Evolutionary conservation across 2,329 filamentous ascomycete species (phyloP).

Genomic region (Penicillium expansum): DNA sequence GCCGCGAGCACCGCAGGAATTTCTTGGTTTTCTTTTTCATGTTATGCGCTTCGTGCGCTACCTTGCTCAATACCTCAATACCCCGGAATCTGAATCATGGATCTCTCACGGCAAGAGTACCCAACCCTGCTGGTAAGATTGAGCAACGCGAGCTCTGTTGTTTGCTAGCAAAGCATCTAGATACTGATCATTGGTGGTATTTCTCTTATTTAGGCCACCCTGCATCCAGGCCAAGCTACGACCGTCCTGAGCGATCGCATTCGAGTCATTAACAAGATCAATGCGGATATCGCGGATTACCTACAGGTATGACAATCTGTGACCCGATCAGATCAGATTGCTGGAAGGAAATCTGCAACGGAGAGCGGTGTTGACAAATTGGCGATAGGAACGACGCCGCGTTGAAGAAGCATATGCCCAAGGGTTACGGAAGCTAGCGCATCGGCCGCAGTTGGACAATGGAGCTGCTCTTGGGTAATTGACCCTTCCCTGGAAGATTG

Average conservation of each 20-base stretch:
- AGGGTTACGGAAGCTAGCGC: constrained; percentile 75
- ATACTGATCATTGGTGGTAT: constrained; percentile 11
- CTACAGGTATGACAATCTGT: constrained; percentile 66
- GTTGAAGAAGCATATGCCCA: constrained; percentile 88
- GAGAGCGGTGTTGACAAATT: constrained; percentile 9
- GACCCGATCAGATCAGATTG: constrained; percentile 8
- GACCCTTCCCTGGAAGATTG: background rate
- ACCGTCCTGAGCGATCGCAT: constrained; percentile 81
- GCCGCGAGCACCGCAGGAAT: background rate
- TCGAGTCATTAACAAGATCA: constrained; percentile 79
- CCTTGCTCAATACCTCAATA: constrained; percentile 15
- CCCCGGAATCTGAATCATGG: constrained; percentile 53
- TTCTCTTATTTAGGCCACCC: constrained; percentile 59
- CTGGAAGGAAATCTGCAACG: constrained; percentile 6
- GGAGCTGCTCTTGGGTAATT: constrained; percentile 82
- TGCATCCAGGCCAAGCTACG: constrained; percentile 80
- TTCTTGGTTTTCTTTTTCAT: constrained; percentile 14
- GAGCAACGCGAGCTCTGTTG: constrained; percentile 7
- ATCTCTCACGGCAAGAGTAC: constrained; percentile 84
- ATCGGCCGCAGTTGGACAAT: constrained; percentile 70
- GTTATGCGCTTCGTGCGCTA: constrained; percentile 35
- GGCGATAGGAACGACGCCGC: constrained; percentile 76
- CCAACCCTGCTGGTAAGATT: constrained; percentile 83
- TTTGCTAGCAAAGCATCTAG: constrained; percentile 14
- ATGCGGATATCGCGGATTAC: constrained; percentile 93